phyloP scores from a whole-genome alignment of 805 yeast species.

The Zygosaccharomyces lentus region DNA sequence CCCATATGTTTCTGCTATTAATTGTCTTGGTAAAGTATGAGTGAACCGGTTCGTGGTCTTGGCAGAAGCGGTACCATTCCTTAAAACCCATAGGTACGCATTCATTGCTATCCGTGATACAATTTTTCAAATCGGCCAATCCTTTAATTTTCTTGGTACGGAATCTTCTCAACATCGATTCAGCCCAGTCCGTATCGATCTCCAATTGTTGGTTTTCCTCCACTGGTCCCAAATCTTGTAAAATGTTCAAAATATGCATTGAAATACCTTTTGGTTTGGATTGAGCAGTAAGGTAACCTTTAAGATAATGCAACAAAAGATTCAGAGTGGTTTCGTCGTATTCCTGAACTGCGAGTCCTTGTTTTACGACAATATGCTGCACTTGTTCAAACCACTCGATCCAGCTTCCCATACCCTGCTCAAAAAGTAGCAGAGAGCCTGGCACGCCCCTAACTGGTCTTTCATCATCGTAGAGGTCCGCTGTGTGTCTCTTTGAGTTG shows the following conservation, averaged over 20 bases:
- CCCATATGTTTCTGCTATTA: conserved; percentile 21
- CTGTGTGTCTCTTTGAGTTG: conserved; percentile 10
- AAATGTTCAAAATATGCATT: conserved; percentile 16
- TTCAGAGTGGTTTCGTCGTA: conserved; percentile 21
- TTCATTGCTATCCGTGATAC: conserved; percentile 10
- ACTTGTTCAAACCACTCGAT: conserved; percentile 18
- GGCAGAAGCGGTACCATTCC: conserved; percentile 29
- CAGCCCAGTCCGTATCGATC: conserved; percentile 27
- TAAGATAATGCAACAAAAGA: conserved; percentile 21
- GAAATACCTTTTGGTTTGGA: conserved; percentile 12
- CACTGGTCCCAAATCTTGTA: conserved; percentile 13
- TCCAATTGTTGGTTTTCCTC: conserved; percentile 15
- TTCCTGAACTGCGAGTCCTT: conserved; percentile 13
- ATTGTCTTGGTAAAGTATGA: conserved; percentile 16
- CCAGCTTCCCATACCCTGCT: conserved; percentile 8
- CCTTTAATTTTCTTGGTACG: conserved; percentile 12
- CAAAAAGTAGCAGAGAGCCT: conserved; percentile 1
- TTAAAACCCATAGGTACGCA: conserved; percentile 24
- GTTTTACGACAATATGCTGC: conserved; percentile 4
- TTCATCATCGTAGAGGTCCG: conserved; percentile 28
- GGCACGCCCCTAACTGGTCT: neutral
- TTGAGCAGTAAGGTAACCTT: conserved; percentile 14
- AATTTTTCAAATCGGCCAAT: conserved; percentile 18
- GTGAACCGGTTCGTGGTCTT: conserved; percentile 28
- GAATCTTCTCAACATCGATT: conserved; percentile 12